Evolutionary conservation across 176 grass and related monocot genomes (phyloP), one percentile per base, ranked within the genome.

Genomic region (Poa pratensis): DNA sequence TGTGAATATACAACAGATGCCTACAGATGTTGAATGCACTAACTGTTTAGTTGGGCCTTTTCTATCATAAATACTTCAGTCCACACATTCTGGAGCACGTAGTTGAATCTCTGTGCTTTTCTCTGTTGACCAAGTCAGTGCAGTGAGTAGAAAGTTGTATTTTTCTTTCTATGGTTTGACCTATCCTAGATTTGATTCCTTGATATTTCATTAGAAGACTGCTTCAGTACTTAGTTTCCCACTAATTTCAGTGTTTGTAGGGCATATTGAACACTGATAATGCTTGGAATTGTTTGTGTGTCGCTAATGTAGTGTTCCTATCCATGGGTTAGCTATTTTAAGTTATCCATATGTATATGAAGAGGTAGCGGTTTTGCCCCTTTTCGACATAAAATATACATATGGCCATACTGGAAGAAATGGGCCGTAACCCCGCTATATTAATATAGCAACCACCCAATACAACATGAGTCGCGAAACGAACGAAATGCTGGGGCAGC

Each of bases 1-100:
- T 68, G 76, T 75, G 79, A 75, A 65, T 80, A 52, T 9, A 17
- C 4, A 83, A 74, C 42, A 46, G 49, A 60, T 74, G 35, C 59
- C 62, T 9, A 18, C 3, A 49, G 42, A 30, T 75, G 48, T 73
- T 67, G 71, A 70, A 58, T 22, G 65, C 7, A 7, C 57, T 51
- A 49, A 17, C 32, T 35, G 24, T 64, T 22, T 75, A 68, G 45
- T 2, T 83, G 9, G 28, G 5, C 61, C 5, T 27, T 27, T 7
- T 48, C 58, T 19, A 66, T 49, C 30, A 20, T 18, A 14, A 81
- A 4, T 5, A 42, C 20, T 49, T 49, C 24, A 80, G 10, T 39
- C 35, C 6, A 68, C 3, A 14, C 11, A 5, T 45, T 67, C 26
- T 55, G 37, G 51, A 27, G 24, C 23, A 13, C 8, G 2, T 17